Base-by-base conservation (phyloP, 2,329 filamentous ascomycete genomes). In the Macroventuria anomochaeta region DNA sequence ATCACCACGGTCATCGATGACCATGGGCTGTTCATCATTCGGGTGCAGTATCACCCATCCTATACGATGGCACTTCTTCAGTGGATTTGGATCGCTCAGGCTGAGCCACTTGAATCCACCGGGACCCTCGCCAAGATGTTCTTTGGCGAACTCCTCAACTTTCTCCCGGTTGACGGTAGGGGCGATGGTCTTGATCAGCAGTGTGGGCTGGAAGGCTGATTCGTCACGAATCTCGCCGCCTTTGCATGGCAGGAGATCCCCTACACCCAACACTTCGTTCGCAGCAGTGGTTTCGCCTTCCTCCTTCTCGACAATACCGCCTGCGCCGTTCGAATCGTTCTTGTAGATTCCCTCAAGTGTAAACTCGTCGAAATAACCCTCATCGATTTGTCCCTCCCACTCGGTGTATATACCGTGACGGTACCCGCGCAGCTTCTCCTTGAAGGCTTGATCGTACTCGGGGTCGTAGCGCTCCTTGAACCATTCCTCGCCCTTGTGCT, bases 41-140 rank as follows among this genome's bases (percentile, higher is more conserved):
- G 91, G 89, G 68, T 97, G 89, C 8, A 99, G 83, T 83, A 97
- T 95, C 56, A 99, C 96, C 93, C 96, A 99, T 18, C 95, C 95
- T 75, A 99, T 97, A 18, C 95, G 88, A 72, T 99, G 95, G 69
- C 93, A 99, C 59, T 96, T 89, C 78, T 99, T 99, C 68, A 91
- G 89, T 1, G 95, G 95, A 70, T 99, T 99, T 0, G 95, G 95
- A 67, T 99, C 95, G 63, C 93, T 97, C 42, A 99, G 83, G 28
- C 93, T 97, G 5, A 99, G 81, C 87, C 93, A 97, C 71, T 93
- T 96, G 79, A 95, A 97, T 2, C 93, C 93, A 46, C 93, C 93
- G 60, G 95, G 88, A 39, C 88, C 88, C 67, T 97, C 93, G 12
- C 93, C 93, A 3, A 97, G 84, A 71, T 97, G 89, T 74, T 97